Evolutionary conservation across 805 yeast species (phyloP).

Genomic region (Kuraishia ogatae): DNA sequence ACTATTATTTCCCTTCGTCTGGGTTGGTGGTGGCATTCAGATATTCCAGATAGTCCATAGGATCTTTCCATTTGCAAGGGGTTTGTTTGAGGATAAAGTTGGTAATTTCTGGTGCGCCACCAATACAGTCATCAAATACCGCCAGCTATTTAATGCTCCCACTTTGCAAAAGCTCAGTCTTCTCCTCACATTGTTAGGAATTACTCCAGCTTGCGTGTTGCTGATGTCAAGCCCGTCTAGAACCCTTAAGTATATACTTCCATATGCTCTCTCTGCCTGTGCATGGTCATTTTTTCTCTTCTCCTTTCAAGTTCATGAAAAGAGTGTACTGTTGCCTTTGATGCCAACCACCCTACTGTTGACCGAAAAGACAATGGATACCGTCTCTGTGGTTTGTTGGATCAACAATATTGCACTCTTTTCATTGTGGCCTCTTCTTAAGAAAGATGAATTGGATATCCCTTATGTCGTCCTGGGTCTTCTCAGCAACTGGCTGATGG

Average conservation of each 20-base stretch:
- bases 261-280: conserved; percentile 75
- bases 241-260: conserved; percentile 24
- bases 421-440: conserved; percentile 81
- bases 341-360: conserved; percentile 71
- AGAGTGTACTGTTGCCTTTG: conserved; percentile 80
- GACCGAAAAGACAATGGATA: conserved; percentile 44
- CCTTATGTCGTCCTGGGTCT: conserved; percentile 61
- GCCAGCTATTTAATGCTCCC: conserved; percentile 37
- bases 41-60: conserved; percentile 51
- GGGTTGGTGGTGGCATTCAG: conserved; percentile 36
- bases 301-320: conserved; percentile 95
- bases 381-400: conserved; percentile 77
- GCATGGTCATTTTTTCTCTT: conserved; percentile 86
- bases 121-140: conserved; percentile 69
- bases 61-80: conserved; percentile 88
- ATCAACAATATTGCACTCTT: conserved; percentile 76
- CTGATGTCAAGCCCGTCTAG: conserved; percentile 44
- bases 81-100: conserved; percentile 94
- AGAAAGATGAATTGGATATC: conserved; percentile 61
- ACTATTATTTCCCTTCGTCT: conserved; percentile 52
- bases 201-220: conserved; percentile 47
- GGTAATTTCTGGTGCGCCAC: conserved; percentile 98
- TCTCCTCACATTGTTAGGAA: conserved; percentile 38
- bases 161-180: conserved; percentile 56
- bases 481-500: conserved; percentile 74